phyloP scores from a whole-genome alignment of 140 eudicot species.

The Flaveria floridana region DNA sequence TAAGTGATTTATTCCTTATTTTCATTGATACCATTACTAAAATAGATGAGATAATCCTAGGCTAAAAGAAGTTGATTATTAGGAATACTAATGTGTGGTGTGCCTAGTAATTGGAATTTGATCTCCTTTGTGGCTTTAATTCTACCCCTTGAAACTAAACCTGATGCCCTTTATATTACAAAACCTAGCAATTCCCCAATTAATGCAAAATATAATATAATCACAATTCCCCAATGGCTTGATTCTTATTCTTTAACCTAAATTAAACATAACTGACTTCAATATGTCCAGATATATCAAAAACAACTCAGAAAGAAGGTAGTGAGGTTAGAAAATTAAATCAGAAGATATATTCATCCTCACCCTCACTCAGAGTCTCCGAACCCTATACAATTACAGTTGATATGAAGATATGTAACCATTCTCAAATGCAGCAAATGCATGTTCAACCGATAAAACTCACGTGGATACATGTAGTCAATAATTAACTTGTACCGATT shows the following conservation, averaged over 20 bases:
- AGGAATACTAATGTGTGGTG: neutral
- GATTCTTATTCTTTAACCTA: conserved; percentile 1
- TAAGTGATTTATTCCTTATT: neutral
- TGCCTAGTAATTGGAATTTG: neutral
- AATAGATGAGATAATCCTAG: neutral
- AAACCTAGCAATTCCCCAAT: neutral
- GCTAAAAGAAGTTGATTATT: neutral
- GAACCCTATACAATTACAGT: neutral
- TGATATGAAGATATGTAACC: neutral
- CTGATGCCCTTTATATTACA: neutral
- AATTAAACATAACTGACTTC: neutral
- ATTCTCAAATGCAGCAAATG: neutral
- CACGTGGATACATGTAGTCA: neutral
- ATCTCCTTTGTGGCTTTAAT: neutral
- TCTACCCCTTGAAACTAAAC: neutral
- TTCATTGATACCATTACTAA: neutral
- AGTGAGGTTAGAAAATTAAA: neutral
- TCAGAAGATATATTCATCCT: neutral
- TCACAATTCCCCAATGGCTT: neutral
- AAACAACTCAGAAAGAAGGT: neutral
- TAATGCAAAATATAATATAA: neutral
- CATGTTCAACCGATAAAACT: neutral
- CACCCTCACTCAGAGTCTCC: neutral
- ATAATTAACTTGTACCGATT: neutral
- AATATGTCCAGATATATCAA: too few species aligned